A percentile compares a stretch with the other conserved stretches of the same genome.
Evolutionary conservation across 2,329 filamentous ascomycete species (phyloP).

Genomic region (Nannizzia gypsea): DNA sequence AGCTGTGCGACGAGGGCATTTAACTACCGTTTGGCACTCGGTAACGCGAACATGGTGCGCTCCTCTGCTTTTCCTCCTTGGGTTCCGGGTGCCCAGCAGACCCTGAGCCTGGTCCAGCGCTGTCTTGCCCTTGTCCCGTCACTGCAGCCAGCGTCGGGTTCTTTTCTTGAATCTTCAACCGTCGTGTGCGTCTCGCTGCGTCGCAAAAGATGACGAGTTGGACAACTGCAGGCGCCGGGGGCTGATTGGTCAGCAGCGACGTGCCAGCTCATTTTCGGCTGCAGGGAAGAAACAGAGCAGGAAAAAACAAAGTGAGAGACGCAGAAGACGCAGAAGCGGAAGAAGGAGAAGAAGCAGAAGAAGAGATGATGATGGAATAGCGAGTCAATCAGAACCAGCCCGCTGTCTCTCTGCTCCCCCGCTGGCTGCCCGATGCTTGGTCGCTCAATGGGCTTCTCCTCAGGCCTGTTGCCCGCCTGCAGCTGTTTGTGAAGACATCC

Average conservation of each 20-base stretch:
- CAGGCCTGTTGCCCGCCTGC: constrained; percentile 10
- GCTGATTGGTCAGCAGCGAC: background rate
- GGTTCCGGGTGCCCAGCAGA: background rate
- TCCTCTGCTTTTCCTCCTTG: background rate
- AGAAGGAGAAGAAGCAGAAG: background rate
- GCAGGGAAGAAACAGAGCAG: background rate
- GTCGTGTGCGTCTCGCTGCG: no score
- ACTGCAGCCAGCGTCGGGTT: no score
- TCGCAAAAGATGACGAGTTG: no score
- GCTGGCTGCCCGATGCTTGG: constrained; percentile 1
- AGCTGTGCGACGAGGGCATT: background rate
- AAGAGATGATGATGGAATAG: background rate
- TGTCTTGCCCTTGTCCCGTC: background rate
- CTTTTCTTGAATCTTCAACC: no score
- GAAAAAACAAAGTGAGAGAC: background rate
- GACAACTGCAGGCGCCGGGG: no score
- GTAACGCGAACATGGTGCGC: constrained; percentile 9
- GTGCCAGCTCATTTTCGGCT: background rate
- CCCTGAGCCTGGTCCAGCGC: background rate
- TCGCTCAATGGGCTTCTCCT: constrained; percentile 11
- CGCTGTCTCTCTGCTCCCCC: background rate
- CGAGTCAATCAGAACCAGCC: background rate
- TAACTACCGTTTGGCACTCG: constrained; percentile 11
- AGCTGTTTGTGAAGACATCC: background rate
- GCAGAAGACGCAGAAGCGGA: no score